These are phyloP conservation scores for Sarocladium kiliense DNA, from an alignment of 2,329 filamentous ascomycete genomes.

Conservation along the genomic window DNA sequence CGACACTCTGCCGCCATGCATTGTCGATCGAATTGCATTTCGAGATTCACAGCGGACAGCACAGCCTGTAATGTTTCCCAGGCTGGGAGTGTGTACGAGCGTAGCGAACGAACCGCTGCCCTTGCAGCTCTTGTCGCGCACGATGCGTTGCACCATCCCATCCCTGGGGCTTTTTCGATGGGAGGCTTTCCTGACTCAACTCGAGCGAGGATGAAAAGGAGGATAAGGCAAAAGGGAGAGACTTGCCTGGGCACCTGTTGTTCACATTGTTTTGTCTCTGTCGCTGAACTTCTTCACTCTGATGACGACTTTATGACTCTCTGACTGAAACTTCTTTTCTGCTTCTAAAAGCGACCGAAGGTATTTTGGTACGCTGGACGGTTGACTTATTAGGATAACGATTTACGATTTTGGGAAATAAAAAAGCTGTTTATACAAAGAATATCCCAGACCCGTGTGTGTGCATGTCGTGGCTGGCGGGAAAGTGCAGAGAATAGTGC, in stretches of 20 bases:
- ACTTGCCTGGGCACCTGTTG: constrained; percentile 7
- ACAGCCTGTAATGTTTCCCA: constrained; percentile 31
- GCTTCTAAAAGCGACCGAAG: constrained; percentile 7
- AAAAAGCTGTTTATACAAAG: constrained; percentile 3
- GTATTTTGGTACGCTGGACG: neutral
- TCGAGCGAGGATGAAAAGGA: constrained; percentile 9
- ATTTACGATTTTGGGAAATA: constrained; percentile 2
- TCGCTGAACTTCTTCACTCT: constrained; percentile 14
- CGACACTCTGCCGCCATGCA: neutral
- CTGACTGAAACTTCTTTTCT: constrained; percentile 7
- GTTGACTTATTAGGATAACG: constrained; percentile 8
- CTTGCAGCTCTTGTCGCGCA: neutral
- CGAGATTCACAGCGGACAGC: constrained; percentile 2
- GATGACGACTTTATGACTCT: constrained; percentile 31
- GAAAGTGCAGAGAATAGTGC: no score
- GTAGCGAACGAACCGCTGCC: neutral
- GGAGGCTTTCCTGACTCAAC: neutral
- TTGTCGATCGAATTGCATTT: constrained; percentile 5
- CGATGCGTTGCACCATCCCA: neutral
- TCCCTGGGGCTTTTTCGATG: neutral
- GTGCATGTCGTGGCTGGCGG: no score
- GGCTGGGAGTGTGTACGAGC: constrained; percentile 24
- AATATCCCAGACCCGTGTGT: no score
- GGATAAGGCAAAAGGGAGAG: constrained; percentile 5
- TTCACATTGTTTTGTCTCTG: constrained; percentile 12